These are phyloP conservation scores for Corynascus novoguineensis DNA, from an alignment of 495 filamentous ascomycete genomes.

Conservation along the genomic window DNA sequence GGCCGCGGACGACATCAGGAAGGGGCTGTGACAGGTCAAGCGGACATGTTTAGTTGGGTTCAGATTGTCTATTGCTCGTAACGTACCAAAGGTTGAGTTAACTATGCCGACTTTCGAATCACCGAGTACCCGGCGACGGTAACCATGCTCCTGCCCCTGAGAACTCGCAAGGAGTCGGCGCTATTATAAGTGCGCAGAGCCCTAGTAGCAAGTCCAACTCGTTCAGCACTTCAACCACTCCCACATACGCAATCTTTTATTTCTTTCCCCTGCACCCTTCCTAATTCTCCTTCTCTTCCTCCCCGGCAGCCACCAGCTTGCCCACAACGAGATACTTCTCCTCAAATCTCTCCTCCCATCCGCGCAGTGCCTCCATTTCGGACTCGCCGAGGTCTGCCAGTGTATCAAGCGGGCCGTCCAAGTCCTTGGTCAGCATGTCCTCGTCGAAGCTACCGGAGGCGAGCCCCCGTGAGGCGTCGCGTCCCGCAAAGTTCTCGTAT, in stretches of 20 bases:
- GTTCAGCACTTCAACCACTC: background rate
- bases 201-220: background rate
- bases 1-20: slow-evolving; percentile 4
- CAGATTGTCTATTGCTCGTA: background rate
- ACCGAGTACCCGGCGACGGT: no score
- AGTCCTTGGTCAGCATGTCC: slow-evolving; percentile 90
- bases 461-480: slow-evolving; percentile 87
- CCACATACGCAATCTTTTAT: background rate
- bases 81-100: background rate
- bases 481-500: slow-evolving; percentile 89
- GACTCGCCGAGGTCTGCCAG: slow-evolving; percentile 68
- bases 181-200: no score
- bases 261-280: no score
- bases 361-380: slow-evolving; percentile 74
- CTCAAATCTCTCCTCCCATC: slow-evolving; percentile 87
- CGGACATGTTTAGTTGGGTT: background rate
- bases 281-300: slow-evolving; percentile 22
- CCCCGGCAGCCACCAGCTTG: slow-evolving; percentile 59
- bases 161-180: no score
- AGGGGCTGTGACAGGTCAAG: background rate
- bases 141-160: no score
- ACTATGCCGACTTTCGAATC: background rate
- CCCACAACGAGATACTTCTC: slow-evolving; percentile 95
- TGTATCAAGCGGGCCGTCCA: slow-evolving; percentile 79
- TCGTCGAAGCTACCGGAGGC: slow-evolving; percentile 92